Evolutionary conservation across 1,284 basidiomycete genomes (phyloP), one percentile per base, ranked within the genome.

Genomic region (Ustilago cynodontis): DNA sequence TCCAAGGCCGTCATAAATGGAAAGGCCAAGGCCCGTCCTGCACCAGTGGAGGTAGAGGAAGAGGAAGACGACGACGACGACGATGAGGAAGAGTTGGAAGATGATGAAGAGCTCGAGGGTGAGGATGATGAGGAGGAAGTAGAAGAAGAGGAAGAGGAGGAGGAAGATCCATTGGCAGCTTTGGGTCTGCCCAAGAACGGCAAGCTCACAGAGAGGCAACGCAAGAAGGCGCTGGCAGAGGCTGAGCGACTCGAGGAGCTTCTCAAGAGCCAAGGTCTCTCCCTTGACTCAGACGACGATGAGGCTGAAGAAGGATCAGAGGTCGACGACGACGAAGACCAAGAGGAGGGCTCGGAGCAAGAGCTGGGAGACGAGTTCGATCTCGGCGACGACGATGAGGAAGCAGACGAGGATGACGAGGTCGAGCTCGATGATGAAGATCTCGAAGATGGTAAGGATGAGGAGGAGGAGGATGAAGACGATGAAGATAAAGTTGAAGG

Each of bases 1-100:
- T 54, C 68, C 45, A 65, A 61, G 35, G 1, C 50, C 20, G n/a
- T n/a, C 31, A 29, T 26, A 50, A 71, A 59, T 43, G 47, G 73
- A 70, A 72, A 63, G 60, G 26, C 37, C n/a, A 72, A 72, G 63
- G 50, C 63, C 29, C 56, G 47, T 22, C 45, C 41, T 18, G 56
- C 51, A 1, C 61, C 61, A 22, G 57, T 56, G 8, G 63, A 70
- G 39, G 52, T 59, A 16, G 87, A 86, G 9, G 87, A 86, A 28
- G 88, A 87, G 28, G 87, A 87, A 62, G 80, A 88, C 43, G 87
- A 86, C 16, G 82, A 79, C 1, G 67, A 62, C 16, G 69, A 66
- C 14, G 71, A 74, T 6, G 66, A 77, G 3, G 66, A 72, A 28
- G 91, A 89, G 18, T 90, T 89, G 53, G 70, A 79, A 7, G 78